phyloP scores from a whole-genome alignment of 495 filamentous ascomycete species.

The Mytilinidion resinicola region DNA sequence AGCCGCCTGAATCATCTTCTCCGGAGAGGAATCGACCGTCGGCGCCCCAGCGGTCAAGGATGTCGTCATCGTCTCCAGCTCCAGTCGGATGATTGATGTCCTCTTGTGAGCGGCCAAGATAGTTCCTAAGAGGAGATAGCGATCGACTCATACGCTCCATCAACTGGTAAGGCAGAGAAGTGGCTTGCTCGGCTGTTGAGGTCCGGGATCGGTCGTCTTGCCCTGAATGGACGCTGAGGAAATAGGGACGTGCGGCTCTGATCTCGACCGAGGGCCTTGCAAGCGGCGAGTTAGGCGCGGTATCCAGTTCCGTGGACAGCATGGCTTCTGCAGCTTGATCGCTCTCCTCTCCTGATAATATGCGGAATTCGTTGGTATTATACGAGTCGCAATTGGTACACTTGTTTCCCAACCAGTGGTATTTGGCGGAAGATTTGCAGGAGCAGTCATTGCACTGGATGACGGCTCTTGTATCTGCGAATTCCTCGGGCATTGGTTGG shows the following conservation, averaged over 20 bases:
- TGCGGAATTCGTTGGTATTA: slow-evolving; percentile 40
- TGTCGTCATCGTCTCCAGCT: slow-evolving; percentile 15
- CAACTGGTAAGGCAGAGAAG: slow-evolving; percentile 29
- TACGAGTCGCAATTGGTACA: slow-evolving; percentile 60
- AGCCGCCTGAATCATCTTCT: slow-evolving; percentile 27
- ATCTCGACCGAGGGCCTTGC: neutral
- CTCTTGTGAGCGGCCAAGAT: slow-evolving; percentile 22
- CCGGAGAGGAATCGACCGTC: slow-evolving; percentile 26
- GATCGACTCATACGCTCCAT: slow-evolving; percentile 30
- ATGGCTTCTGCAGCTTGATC: slow-evolving; percentile 27
- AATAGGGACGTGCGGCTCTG: slow-evolving; percentile 1
- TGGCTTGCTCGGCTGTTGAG: slow-evolving; percentile 8
- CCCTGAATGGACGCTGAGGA: neutral
- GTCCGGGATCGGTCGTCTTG: neutral
- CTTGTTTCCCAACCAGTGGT: slow-evolving; percentile 92
- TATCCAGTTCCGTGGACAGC: slow-evolving; percentile 9
- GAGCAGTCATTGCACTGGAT: slow-evolving; percentile 93
- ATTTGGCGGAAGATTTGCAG: slow-evolving; percentile 73
- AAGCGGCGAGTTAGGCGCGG: neutral
- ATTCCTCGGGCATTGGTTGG: slow-evolving; percentile 81
- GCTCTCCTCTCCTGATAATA: slow-evolving; percentile 30
- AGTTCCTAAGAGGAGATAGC: slow-evolving; percentile 15
- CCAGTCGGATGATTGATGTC: slow-evolving; percentile 11
- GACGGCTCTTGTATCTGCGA: slow-evolving; percentile 69
- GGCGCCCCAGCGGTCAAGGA: slow-evolving; percentile 25